phyloP scores from a whole-genome alignment of 306 rosid species.

The Pterocarpus macrocarpus region DNA sequence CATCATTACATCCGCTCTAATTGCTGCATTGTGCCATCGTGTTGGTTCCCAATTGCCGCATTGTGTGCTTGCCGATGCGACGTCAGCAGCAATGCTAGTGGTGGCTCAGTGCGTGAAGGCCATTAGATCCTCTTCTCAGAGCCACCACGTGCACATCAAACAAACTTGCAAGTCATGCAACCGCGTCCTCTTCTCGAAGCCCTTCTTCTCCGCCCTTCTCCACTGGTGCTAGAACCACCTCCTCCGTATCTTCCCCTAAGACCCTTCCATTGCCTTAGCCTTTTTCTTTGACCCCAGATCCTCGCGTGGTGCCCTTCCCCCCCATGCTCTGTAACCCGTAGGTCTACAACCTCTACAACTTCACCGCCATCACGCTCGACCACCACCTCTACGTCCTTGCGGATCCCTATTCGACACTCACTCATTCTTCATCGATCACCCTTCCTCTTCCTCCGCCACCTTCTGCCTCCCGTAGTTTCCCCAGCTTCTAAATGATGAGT shows the following conservation, averaged over 20 bases:
- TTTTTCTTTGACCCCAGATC: conserved; percentile 70
- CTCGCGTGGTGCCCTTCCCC: conserved; percentile 84
- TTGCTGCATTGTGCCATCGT: no score
- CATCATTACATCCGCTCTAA: no score
- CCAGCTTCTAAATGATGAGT: no score
- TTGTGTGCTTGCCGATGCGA: no score
- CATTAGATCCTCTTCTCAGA: conserved; percentile 50
- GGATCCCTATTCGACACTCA: conserved; percentile 88
- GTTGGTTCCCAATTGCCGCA: no score
- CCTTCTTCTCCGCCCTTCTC: conserved; percentile 59
- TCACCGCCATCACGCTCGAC: conserved; percentile 68
- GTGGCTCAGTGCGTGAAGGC: no score
- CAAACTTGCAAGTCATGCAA: conserved; percentile 78
- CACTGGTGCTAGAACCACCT: conserved; percentile 51
- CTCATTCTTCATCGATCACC: conserved; percentile 85
- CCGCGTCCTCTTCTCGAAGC: conserved; percentile 61
- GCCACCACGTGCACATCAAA: conserved; percentile 72
- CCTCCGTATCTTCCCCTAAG: conserved; percentile 81
- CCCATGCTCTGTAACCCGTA: conserved; percentile 81
- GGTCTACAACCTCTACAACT: conserved; percentile 84
- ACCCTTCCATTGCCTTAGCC: conserved; percentile 70
- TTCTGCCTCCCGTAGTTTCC: conserved; percentile 50
- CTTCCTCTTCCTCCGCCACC: conserved; percentile 63
- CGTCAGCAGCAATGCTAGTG: no score
- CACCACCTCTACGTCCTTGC: conserved; percentile 68